Evolutionary conservation across 192 early-diverging fungal species (phyloP), one percentile per base, ranked within the genome.

Genomic region (Coemansia sp.): DNA sequence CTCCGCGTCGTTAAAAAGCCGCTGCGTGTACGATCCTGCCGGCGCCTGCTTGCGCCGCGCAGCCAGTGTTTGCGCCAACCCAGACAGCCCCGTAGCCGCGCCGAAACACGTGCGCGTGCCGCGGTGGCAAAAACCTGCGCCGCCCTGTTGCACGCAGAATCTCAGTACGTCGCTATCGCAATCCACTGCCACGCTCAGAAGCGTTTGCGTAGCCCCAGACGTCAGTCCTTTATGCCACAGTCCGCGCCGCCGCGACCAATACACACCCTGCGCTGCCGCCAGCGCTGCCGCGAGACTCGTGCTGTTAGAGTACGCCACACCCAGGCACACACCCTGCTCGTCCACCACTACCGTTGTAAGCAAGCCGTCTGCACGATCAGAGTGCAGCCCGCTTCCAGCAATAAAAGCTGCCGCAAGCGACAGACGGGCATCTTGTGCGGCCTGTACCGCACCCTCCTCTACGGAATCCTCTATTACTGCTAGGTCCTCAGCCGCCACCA

Each of bases 221-320:
- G 97, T 94, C 46, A 88, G 82, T 9, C 97, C 97, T 80, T 99
- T 99, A 75, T 93, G 88, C 97, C 97, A 99, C 11, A 99, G 84
- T 21, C 94, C 95, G 51, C 94, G 85, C 14, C 67, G 77, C 53
- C 97, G 85, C 32, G 92, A 94, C 76, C 93, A 91, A 84, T 97
- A 99, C 10, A 97, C 94, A n/a, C 97, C 97, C 53, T 86, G 76
- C 5, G 88, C 85, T 0, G 87, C 87, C 24, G 82, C 82, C 54
- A 99, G 74, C 0, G 95, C 87, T 58, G 95, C 93, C 4, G 85
- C 76, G 22, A 99, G 82, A 67, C 93, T 95, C 61, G 91, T 85
- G 2, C 68, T 64, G n/a, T 86, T 91, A 17, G 97, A 96, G 76
- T 98, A 99, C 8, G 90, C 95, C 8, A 99, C 80, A 39, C 97